Evolutionary conservation across 2,329 filamentous ascomycete species (phyloP), one percentile per base, ranked within the genome.

Genomic region (Fusarium verticillioides): DNA sequence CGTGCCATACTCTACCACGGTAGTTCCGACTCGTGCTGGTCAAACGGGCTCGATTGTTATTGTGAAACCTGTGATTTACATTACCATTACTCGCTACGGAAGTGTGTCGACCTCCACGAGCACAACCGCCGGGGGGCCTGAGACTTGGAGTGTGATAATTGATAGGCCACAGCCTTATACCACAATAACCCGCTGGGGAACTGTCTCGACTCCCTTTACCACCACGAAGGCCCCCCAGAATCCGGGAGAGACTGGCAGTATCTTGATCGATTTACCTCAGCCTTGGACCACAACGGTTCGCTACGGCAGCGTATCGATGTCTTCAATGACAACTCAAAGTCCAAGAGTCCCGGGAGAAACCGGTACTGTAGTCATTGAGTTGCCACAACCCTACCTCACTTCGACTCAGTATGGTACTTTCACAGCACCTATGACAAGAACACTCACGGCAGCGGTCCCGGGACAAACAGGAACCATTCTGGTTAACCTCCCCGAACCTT

Each of bases 401-500:
- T 11, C 23, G 1, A 66, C 64, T 5, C 42, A 37, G 11, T 67
- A 52, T 15, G 61, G 64, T 3, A 37, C 16, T 9, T 36, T 66
- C 4, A 66, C 44, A 19, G 9, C 34, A 0, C 18, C 52, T 13
- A 32, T 46, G 1, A 66, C 53, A 4, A 46, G 26, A 4, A 58
- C 47, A 5, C 9, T 58, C 2, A 28, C 34, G 7, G 60, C 52
- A 2, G 28, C 46, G 7, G 34, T 15, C 1, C 40, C 64, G 4
- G 52, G 61, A 4, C 46, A 66, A 8, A 67, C 64, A 4, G 61
- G 64, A 2, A 67, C 64, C 11, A 39, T 67, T 19, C 21, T 66
- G 2, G 18, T 67, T 19, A 39, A 67, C 5, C 40, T 66, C 13
- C 64, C 65, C 7, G 49, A 66, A 9, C 62, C 65, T n/a, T 66